Evolutionary conservation across 2,329 filamentous ascomycete genomes (phyloP), one percentile per base, ranked within the genome.

Genomic region (Magnaporthiopsis rhizophila): DNA sequence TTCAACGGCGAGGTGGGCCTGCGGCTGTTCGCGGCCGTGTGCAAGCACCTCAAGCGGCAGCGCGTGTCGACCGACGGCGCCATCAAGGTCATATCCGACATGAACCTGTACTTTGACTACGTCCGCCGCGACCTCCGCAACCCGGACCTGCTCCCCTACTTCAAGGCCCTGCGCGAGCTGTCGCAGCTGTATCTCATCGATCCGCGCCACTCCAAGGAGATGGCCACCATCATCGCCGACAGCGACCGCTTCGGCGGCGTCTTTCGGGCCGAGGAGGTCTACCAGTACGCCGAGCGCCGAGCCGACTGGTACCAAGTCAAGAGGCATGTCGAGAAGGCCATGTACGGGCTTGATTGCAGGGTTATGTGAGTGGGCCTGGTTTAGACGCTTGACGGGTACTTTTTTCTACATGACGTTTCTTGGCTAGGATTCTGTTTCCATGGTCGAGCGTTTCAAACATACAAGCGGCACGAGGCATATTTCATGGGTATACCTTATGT

Each of bases 1-100:
- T 99, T 99, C 82, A 97, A 97, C 75, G 92, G 95, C 76, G 95
- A 99, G 78, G 94, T 99, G 32, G 95, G 95, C 0, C 84, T 97
- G 68, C 89, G 95, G 32, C 84, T 99, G 63, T 99, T 98, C 78
- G 88, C 89, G 26, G 90, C 91, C 24, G 82, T 99, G 62, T 97
- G 94, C 83, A 99, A 99, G 78, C 95, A 99, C 77, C 84, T 99
- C 69, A 99, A 99, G 80, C 89, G 94, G 12, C 95, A 98, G 80
- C 89, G 95, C 64, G 86, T 99, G 76, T 94, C 89, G 73, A 91
- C 92, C 32, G 89, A 92, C 66, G 95, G 95, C 64, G 91, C 95
- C 26, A 86, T 98, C 73, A 93, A 90, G 75, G 85, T 99, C 68
- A 98, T 99, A 72, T 92, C 92, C 66, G 95, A 99, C 79, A 96